Evolutionary conservation across 2,329 filamentous ascomycete genomes (phyloP), one percentile per base, ranked within the genome.

Genomic region (Knufia fluminis): DNA sequence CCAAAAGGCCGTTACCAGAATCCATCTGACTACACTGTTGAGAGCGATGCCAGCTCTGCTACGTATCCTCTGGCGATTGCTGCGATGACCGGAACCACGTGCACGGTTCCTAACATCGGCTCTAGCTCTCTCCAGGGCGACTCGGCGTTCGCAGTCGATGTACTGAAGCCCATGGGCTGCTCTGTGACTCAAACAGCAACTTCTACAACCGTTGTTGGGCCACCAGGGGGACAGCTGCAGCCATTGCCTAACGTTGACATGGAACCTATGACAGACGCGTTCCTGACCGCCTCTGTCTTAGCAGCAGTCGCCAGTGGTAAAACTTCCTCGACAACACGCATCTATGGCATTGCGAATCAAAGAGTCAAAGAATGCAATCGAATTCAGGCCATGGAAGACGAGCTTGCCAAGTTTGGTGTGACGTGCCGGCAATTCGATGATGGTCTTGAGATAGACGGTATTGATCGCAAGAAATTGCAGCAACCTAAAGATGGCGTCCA

Each of bases 181-280:
- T 77, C 73, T 2, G 92, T 98, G 4, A 76, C 87, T 58, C 92
- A 98, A 68, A 87, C 85, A 0, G 80, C 80, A 48, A 81, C 77
- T 16, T 94, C 90, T 1, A 98, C 92, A 1, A 97, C 90, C 0
- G 92, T 98, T 7, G 94, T 85, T 7, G 92, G 92, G 1, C 92
- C 92, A n/a, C 68, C 78, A 2, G 68, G 75, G 49, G 91, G 92
- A 9, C 69, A 76, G 14, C 71, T 98, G 33, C 82, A 82, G 59
- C 83, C 86, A 0, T 71, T 98, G 10, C 71, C 81, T 16, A 84
- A 91, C 52, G 82, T 98, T 23, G 90, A 98, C 62, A 98, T 98
- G 92, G 92, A 97, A 66, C 86, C 91, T 1, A 98, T 98, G 92
- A 98, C 92, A 0, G 92, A 98, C 67, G 92, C 92, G 43, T 98